phyloP scores from a whole-genome alignment of 345 rosid genomes.

The Populus nigra region DNA sequence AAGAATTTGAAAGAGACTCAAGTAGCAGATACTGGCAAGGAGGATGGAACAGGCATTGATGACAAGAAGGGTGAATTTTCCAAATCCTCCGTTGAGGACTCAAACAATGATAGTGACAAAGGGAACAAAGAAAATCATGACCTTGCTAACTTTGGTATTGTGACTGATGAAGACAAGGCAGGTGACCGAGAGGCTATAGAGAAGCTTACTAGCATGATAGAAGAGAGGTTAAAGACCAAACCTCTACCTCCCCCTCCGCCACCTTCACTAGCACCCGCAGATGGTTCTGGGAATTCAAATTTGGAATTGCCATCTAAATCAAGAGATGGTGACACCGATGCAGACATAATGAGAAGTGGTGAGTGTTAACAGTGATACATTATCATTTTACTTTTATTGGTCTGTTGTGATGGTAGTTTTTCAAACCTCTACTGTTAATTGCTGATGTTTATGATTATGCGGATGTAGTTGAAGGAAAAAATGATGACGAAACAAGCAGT shows the following conservation, averaged over 20 bases:
- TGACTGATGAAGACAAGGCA: slow-evolving; percentile 80
- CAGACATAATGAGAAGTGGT: slow-evolving; percentile 51
- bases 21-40: slow-evolving; percentile 46
- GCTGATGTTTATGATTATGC: slow-evolving; percentile 16
- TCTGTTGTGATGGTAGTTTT: neutral
- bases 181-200: slow-evolving; percentile 68
- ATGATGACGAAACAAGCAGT: slow-evolving; percentile 65
- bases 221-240: slow-evolving; percentile 76
- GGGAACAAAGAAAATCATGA: slow-evolving; percentile 56
- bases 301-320: slow-evolving; percentile 54
- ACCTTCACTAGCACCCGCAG: slow-evolving; percentile 52
- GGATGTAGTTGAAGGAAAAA: slow-evolving; percentile 56
- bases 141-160: slow-evolving; percentile 61
- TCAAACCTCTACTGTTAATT: neutral
- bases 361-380: slow-evolving; percentile 18
- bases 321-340: slow-evolving; percentile 65
- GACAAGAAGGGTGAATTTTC: slow-evolving; percentile 45
- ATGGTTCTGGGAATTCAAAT: slow-evolving; percentile 45
- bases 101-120: slow-evolving; percentile 47
- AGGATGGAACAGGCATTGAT: slow-evolving; percentile 32
- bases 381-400: slow-evolving; percentile 1
- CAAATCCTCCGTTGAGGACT: slow-evolving; percentile 34
- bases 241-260: slow-evolving; percentile 98
- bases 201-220: slow-evolving; percentile 65
- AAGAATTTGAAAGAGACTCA: slow-evolving; percentile 60